These are phyloP conservation scores for Dictyostelium discoideum DNA, from an alignment of 78 protist genomes.

Conservation along the genomic window dicty_2.7 NC_007091.3:2934501-2935000, in stretches of 20 bases:
- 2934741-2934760: not conserved
- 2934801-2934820: not conserved
- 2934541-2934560: slow-evolving; percentile 37
- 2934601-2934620: not conserved
- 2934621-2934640: not conserved
- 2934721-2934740: not conserved
- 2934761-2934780: not conserved
- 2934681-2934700: not conserved
- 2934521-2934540: slow-evolving; percentile 3
- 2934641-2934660: not conserved
- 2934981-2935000: slow-evolving; percentile 19
- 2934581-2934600: not conserved
- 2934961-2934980: not conserved
- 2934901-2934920: not conserved
- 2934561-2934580: not conserved
- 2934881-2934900: not conserved
- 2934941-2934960: not conserved
- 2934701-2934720: not conserved
- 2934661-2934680: slow-evolving; percentile 17
- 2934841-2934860: not conserved
- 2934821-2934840: not conserved
- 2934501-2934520: slow-evolving; percentile 14
- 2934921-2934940: not conserved
- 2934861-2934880: too few relatives aligned
- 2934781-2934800: not conserved